Evolutionary conservation across 768 basidiomycete genomes (phyloP).

Genomic region (Boletus pseudo-olivaceus): DNA sequence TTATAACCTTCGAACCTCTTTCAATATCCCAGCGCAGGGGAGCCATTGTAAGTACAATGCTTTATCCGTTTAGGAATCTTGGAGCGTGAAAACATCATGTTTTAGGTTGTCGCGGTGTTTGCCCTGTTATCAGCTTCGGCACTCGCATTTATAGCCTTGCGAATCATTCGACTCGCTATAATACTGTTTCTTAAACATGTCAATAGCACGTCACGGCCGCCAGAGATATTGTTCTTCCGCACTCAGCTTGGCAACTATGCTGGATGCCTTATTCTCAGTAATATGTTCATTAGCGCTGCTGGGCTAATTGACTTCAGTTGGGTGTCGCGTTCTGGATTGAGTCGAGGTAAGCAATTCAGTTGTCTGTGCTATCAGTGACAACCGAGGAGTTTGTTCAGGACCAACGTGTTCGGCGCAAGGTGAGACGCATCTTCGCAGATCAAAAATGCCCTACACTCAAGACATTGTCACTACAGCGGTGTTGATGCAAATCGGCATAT

Average conservation of each 20-base stretch:
- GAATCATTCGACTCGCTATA: constrained; percentile 46
- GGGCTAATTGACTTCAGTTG: constrained; percentile 56
- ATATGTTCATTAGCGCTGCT: constrained; percentile 49
- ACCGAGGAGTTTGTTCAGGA: constrained; percentile 32
- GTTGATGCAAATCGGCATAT: constrained; percentile 60
- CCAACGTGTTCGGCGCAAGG: constrained; percentile 58
- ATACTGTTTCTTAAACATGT: constrained; percentile 30
- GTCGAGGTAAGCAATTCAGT: constrained; percentile 38
- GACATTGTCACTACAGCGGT: constrained; percentile 35
- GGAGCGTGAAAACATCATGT: background rate
- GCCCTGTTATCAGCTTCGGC: constrained; percentile 53
- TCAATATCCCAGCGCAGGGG: constrained; percentile 12
- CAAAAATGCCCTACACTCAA: background rate
- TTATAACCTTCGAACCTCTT: constrained; percentile 7
- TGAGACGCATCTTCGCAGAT: constrained; percentile 22
- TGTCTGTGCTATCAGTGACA: background rate
- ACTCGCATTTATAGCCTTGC: constrained; percentile 46
- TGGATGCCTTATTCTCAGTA: constrained; percentile 58
- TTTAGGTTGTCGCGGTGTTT: constrained; percentile 47
- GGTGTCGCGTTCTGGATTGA: constrained; percentile 42
- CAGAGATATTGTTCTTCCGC: constrained; percentile 61
- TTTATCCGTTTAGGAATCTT: background rate
- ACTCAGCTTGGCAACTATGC: constrained; percentile 70
- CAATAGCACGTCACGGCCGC: constrained; percentile 27
- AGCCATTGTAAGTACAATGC: constrained; percentile 18